Percentiles rank a stretch among this genome's conserved stretches.
These are phyloP conservation scores for Mariannaea sp. DNA, from an alignment of 2,329 filamentous ascomycete species.

Conservation along the genomic window DNA sequence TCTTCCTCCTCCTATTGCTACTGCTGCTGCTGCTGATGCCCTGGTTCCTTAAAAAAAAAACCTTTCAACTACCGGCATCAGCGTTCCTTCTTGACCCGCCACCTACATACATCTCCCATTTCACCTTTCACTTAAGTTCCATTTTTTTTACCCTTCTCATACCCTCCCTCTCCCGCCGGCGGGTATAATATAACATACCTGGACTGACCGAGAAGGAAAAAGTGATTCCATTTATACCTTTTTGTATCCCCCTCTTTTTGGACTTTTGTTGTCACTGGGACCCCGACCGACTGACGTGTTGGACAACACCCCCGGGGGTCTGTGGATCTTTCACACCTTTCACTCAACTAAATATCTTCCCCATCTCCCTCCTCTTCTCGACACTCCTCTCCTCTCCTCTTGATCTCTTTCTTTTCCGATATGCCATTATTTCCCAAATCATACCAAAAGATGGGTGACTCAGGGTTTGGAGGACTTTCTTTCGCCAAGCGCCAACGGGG, in stretches of 20 bases:
- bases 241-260: too few species aligned
- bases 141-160: not conserved
- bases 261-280: too few species aligned
- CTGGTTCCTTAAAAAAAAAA: too few species aligned
- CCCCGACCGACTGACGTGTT: not conserved
- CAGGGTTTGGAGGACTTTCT: conserved; percentile 27
- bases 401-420: not conserved
- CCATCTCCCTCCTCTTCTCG: not conserved
- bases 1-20: too few species aligned
- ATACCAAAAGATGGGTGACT: conserved; percentile 37
- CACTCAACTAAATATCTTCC: not conserved
- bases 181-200: too few species aligned
- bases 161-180: not conserved
- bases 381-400: conserved; percentile 2
- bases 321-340: not conserved
- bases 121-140: not conserved
- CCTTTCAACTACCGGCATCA: too few species aligned
- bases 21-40: too few species aligned
- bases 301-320: not conserved
- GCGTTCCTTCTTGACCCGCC: too few species aligned
- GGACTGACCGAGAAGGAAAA: too few species aligned
- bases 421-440: conserved; percentile 13
- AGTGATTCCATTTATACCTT: too few species aligned
- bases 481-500: conserved; percentile 23
- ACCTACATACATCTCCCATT: too few species aligned